Conservation (phyloP, 495 filamentous ascomycete species). For the Aspergillus sparsus region DNA sequence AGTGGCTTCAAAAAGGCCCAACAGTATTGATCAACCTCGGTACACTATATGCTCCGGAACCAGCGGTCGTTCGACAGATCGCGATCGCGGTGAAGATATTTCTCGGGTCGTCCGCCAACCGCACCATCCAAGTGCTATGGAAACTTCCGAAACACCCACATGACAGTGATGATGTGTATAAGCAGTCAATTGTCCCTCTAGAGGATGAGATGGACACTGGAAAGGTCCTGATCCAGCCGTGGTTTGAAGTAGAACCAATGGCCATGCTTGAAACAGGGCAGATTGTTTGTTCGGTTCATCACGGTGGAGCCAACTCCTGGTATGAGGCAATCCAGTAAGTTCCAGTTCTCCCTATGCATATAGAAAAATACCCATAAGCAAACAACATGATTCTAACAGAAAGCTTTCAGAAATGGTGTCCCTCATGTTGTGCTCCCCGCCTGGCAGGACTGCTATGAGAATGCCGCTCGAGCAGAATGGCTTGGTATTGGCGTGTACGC, state of each 20-base stretch:
- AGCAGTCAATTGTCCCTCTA: constrained; percentile 30
- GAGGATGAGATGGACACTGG: constrained; percentile 29
- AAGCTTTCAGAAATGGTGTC: constrained; percentile 40
- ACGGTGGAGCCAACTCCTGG: constrained; percentile 56
- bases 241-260: constrained; percentile 51
- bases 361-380: neutral
- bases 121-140: constrained; percentile 49
- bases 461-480: constrained; percentile 49
- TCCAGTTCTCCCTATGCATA: neutral
- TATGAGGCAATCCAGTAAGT: constrained; percentile 55
- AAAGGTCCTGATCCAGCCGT: constrained; percentile 39
- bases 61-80: constrained; percentile 37
- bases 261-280: constrained; percentile 47
- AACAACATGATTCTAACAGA: neutral
- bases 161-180: constrained; percentile 28
- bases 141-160: constrained; percentile 40
- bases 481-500: constrained; percentile 53
- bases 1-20: constrained; percentile 46
- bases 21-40: constrained; percentile 55
- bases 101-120: constrained; percentile 25
- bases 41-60: constrained; percentile 40
- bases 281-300: constrained; percentile 52
- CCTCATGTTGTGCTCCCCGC: constrained; percentile 53
- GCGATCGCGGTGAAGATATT: constrained; percentile 37
- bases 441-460: constrained; percentile 54